Conservation (phyloP, 164 flowering plant species). For the Aristolochia californica region DNA sequence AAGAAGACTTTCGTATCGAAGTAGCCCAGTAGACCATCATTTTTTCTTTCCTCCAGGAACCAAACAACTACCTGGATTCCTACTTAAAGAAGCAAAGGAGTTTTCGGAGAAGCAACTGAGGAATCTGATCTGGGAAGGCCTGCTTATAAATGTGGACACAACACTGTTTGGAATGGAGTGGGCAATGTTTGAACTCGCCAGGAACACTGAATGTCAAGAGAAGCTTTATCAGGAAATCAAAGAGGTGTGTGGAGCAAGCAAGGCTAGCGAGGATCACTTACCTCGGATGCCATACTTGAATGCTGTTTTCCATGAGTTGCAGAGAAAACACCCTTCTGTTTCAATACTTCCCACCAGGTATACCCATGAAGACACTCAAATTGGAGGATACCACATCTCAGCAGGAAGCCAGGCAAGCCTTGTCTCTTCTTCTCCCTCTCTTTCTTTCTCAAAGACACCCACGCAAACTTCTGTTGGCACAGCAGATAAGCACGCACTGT, state of each 20-base stretch:
- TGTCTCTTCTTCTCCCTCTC: conserved; percentile 62
- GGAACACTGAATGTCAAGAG: conserved; percentile 50
- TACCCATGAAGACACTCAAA: conserved; percentile 74
- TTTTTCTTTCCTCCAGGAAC: conserved; percentile 23
- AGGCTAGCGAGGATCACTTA: conserved; percentile 53
- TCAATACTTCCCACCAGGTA: conserved; percentile 66
- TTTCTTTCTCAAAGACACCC: conserved; percentile 45
- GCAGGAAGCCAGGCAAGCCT: conserved; percentile 63
- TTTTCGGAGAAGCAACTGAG: conserved; percentile 44
- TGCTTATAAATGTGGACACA: conserved; percentile 75
- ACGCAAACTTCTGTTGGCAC: too few relatives aligned
- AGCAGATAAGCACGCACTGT: too few relatives aligned
- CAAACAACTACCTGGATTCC: conserved; percentile 43
- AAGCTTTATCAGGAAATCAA: conserved; percentile 37
- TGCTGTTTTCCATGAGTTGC: conserved; percentile 81
- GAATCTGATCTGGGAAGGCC: conserved; percentile 69
- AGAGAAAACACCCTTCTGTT: conserved; percentile 69
- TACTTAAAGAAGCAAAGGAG: conserved; percentile 46
- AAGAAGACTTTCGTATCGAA: too few relatives aligned
- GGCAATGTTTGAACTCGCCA: conserved; percentile 88
- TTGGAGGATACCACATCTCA: conserved; percentile 72
- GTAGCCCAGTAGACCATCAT: too few relatives aligned
- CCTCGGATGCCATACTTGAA: conserved; percentile 50
- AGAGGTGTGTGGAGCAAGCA: conserved; percentile 47
- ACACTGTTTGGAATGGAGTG: conserved; percentile 74